Evolutionary conservation across 495 filamentous ascomycete genomes (phyloP).

Genomic region (Aspergillus mulundensis): DNA sequence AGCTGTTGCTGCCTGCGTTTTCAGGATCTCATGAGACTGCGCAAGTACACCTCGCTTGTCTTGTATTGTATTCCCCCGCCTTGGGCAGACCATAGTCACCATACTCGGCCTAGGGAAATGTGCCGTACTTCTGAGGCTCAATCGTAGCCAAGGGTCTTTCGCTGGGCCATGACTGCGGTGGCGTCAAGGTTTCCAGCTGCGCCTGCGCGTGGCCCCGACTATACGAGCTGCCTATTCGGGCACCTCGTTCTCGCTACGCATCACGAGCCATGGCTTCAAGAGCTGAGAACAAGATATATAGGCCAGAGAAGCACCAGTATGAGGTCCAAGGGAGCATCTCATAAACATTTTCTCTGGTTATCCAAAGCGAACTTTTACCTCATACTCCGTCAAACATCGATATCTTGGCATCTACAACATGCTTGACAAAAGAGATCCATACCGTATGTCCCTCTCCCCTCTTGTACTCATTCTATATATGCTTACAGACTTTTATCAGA

Average conservation of each 20-base stretch:
- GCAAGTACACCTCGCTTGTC: slow-evolving; percentile 1
- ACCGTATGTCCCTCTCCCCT: slow-evolving; percentile 11
- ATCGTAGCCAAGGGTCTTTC: not conserved
- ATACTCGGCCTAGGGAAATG: too few relatives aligned
- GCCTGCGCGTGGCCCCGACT: not conserved
- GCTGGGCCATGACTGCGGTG: not conserved
- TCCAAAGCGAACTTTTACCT: not conserved
- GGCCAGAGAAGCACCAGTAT: not conserved
- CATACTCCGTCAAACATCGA: not conserved
- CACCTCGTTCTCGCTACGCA: slow-evolving; percentile 26
- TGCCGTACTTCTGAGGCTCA: too few relatives aligned
- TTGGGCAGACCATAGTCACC: not conserved
- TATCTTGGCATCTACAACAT: not conserved
- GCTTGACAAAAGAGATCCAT: slow-evolving; percentile 15
- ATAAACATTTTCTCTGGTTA: not conserved
- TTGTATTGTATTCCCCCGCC: too few relatives aligned
- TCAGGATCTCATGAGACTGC: slow-evolving; percentile 3
- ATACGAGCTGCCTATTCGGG: slow-evolving; percentile 15
- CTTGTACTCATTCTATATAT: not conserved
- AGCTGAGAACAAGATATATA: slow-evolving; percentile 3
- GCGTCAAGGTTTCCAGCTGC: not conserved
- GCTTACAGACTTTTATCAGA: slow-evolving; percentile 24
- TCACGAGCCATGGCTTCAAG: not conserved
- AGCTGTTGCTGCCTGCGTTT: slow-evolving; percentile 1
- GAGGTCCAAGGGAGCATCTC: not conserved